Evolutionary conservation across 1,284 basidiomycete genomes (phyloP), one percentile per base, ranked within the genome.

Genomic region (Cystobasidium pallidum): DNA sequence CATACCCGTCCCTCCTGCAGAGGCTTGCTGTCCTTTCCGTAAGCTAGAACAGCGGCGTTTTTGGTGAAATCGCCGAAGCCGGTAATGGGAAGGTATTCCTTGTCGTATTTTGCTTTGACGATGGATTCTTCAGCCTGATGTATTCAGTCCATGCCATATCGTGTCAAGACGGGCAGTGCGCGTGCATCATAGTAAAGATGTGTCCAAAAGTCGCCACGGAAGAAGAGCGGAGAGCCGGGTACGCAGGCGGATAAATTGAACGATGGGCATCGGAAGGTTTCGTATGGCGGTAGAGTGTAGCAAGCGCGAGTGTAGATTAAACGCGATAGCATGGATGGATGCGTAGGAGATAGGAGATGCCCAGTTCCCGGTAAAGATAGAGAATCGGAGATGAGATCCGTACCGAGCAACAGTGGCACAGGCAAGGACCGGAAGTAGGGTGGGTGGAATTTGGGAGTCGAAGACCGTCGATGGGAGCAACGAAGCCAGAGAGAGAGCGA

Each of bases 81-180:
- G 67, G 92, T 95, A 82, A 99, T 99, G 75, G 93, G 93, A 61
- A 98, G 88, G 83, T 99, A 99, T 83, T 99, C 95, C 85, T 99
- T 98, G 88, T 99, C 95, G 57, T 86, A 86, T 76, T 88, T 87
- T 75, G 86, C 83, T 36, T 85, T 82, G 73, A 86, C 83, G 74
- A 98, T 82, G 72, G 86, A 81, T 76, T 89, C 86, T 81, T 96
- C 93, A n/a, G 92, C 92, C 91, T 91, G 75, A n/a, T 49, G 1
- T 26, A 39, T 28, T 17, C 11, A 15, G 26, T 54, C 11, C 24
- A 26, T 51, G n/a, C n/a, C n/a, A 51, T 51, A 21, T 51, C 26
- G 15, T 1, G 19, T 51, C 24, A 10, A 21, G 24, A 21, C 24
- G 11, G 10, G 30, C 32, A 28, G 52, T 30, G n/a, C 45, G n/a